Evolutionary conservation across 176 grass and related monocot genomes (phyloP), one percentile per base, ranked within the genome.

Genomic region (Oryza longistaminata): DNA sequence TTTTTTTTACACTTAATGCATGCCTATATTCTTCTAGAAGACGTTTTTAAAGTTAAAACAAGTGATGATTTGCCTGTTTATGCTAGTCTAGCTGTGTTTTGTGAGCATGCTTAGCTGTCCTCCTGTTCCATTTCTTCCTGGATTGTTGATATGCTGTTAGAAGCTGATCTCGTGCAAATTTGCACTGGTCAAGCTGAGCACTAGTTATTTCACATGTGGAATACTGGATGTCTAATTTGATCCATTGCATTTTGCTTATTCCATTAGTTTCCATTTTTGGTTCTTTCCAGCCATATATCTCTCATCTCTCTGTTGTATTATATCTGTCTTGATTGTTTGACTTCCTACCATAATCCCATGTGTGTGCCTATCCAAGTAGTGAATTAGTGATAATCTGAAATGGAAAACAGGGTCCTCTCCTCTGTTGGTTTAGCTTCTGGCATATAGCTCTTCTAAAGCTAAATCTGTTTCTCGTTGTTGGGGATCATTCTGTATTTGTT

Each of bases 41-140:
- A 64, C 12, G 7, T 2, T 69, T 81, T 75, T 22, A 11, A 82
- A 82, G 24, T 45, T 62, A 14, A 42, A 42, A 44, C 16, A 73
- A 45, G 52, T 45, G 15, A 73, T 53, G 11, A 21, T 55, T 29
- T 55, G 53, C 3, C 15, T 68, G 64, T 13, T 58, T 77, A 77
- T 85, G 43, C 55, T 75, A 33, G 6, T 75, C 35, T 70, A 24
- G 50, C 25, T 24, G 70, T 71, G 62, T 31, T 34, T 16, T 85
- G 66, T 7, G 3, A 78, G 19, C 11, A n/a, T 61, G 7, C 58
- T 55, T 10, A 8, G 53, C 21, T 58, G 53, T 58, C 53, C 53
- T 64, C 53, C 67, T 42, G 67, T 42, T 48, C 71, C 43, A 83
- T 67, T 75, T 24, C 19, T 75, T 62, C 9, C 4, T 68, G 33